Conservation (phyloP, 2,329 filamentous ascomycete genomes). For the Colletotrichum sp. region DNA sequence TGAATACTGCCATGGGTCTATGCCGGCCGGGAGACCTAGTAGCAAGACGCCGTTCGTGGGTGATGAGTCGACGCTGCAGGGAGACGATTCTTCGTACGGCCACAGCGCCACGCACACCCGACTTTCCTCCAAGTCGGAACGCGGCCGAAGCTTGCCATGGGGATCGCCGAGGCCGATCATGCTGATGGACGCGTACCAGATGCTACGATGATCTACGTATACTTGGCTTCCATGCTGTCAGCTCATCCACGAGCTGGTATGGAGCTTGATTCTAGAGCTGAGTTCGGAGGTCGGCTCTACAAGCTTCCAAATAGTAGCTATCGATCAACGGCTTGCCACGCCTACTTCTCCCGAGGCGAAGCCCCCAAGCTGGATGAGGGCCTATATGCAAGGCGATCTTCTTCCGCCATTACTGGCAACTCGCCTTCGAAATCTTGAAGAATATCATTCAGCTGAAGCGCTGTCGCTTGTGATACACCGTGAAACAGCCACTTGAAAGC, state of each 20-base stretch:
- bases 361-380: not conserved
- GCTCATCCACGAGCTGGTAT: too few species aligned
- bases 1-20: not conserved
- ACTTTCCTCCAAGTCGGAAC: not conserved
- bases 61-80: not conserved
- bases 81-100: not conserved
- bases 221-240: not conserved
- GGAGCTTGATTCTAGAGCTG: not conserved
- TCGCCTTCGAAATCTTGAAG: fast-evolving
- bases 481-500: not conserved
- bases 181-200: not conserved
- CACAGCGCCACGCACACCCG: not conserved
- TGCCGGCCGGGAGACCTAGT: not conserved
- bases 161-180: not conserved
- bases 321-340: not conserved
- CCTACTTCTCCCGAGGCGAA: not conserved
- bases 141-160: not conserved
- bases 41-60: not conserved
- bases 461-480: not conserved
- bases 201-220: not conserved
- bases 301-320: fast-evolving
- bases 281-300: not conserved
- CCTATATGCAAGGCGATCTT: not conserved
- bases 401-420: not conserved
- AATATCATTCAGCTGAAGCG: not conserved